Evolutionary conservation across 768 basidiomycete species (phyloP), one percentile per base, ranked within the genome.

Genomic region (Lactifluus pinguis): DNA sequence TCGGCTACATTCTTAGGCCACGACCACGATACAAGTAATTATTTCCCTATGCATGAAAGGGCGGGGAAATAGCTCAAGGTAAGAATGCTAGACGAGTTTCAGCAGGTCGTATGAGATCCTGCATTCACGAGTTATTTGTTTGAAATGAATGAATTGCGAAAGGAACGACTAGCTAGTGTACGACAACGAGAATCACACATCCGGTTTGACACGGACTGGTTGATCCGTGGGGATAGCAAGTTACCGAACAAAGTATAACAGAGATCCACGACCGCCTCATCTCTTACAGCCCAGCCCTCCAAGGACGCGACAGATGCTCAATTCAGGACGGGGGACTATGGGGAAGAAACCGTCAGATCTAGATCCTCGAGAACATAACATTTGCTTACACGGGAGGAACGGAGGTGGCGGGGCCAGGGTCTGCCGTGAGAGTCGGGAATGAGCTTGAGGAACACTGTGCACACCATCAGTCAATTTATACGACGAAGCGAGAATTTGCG

Each of bases 301-400:
- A 21, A 34, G 34, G 2, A 36, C 44, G 11, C n/a, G 15, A 51
- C 42, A 14, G 34, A 29, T 25, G 41, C 14, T 21, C 29, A 15
- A 29, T 38, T 30, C 48, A 57, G 10, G 36, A 30, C 11, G n/a
- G 19, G 53, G 29, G 10, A 5, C 13, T 19, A 30, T 34, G 21
- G 11, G 34, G 30, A 21, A 17, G 38, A 55, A 29, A 39, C 36
- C 19, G 7, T 59, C 4, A 59, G 51, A 47, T 42, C 49, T 19
- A 34, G 4, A 14, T 36, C 17, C 45, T 17, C 32, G 11, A 29
- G 14, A 0, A 19, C 15, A 6, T 32, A 6, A 15, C 3, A 10
- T 4, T 57, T 15, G 29, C 61, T 61, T 57, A 61, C 55, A 61
- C 60, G 21, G 55, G 55, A n/a, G 38, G 25, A 21, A 61, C 60